These are phyloP conservation scores for Mollisia scopiformis DNA, from an alignment of 2,329 filamentous ascomycete genomes.

Conservation along the genomic window DNA sequence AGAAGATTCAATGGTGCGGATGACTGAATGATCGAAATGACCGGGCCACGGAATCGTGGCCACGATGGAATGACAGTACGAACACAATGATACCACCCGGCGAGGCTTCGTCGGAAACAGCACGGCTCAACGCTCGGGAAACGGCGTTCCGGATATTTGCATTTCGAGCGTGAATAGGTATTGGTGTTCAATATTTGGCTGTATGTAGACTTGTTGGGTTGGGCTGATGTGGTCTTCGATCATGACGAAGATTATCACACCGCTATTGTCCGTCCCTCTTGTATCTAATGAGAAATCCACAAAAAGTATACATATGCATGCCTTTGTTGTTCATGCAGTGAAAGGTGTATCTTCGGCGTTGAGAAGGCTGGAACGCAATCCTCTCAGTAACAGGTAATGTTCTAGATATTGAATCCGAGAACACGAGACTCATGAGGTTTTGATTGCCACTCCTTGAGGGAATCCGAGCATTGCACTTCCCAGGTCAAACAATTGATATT, in stretches of 20 bases:
- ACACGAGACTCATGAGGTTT: neutral
- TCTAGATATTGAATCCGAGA: neutral
- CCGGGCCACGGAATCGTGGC: neutral
- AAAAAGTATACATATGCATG: constrained; percentile 1
- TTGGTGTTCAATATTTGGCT: constrained; percentile 1
- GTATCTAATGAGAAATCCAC: constrained; percentile 6
- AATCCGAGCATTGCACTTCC: neutral
- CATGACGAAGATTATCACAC: neutral
- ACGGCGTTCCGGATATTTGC: constrained; percentile 8
- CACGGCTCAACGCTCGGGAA: neutral
- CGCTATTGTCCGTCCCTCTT: constrained; percentile 2
- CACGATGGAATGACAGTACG: constrained; percentile 2
- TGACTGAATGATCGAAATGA: neutral
- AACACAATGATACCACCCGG: constrained; percentile 3
- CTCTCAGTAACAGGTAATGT: neutral
- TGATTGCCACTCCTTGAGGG: neutral
- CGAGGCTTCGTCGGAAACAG: neutral
- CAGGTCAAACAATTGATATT: neutral
- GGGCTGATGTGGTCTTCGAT: neutral
- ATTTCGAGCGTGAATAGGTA: neutral
- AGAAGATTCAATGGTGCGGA: neutral
- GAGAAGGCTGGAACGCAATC: neutral
- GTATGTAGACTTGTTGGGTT: constrained; percentile 2
- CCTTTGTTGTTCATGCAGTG: neutral
- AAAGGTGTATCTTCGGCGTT: no score